Conservation (phyloP, 2,329 filamentous ascomycete species). For the Ophiostoma tasmaniense region DNA sequence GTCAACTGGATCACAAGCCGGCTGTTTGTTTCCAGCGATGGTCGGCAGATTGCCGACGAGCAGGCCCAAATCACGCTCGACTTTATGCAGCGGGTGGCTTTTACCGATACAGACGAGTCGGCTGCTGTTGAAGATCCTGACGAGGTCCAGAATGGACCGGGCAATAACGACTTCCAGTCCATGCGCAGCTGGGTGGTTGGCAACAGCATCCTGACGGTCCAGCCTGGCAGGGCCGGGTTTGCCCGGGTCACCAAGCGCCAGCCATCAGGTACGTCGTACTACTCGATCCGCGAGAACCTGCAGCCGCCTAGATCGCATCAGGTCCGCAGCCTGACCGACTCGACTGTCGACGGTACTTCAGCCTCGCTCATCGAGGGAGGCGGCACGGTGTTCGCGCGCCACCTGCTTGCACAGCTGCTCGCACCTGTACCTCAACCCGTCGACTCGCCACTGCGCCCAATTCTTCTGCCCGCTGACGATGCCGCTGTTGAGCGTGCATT, state of each 20-base stretch:
- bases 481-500: slow-evolving; percentile 58
- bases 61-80: slow-evolving; percentile 91
- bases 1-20: slow-evolving; percentile 87
- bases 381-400: slow-evolving; percentile 50
- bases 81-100: slow-evolving; percentile 84
- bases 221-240: slow-evolving; percentile 59
- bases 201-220: slow-evolving; percentile 64
- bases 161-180: slow-evolving; percentile 56
- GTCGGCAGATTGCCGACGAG: slow-evolving; percentile 70
- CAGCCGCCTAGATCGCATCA: slow-evolving; percentile 51
- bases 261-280: slow-evolving; percentile 57
- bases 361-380: background rate
- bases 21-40: slow-evolving; percentile 69
- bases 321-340: slow-evolving; percentile 1
- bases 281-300: slow-evolving; percentile 52
- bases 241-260: slow-evolving; percentile 64
- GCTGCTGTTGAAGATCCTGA: slow-evolving; percentile 48
- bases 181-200: slow-evolving; percentile 61
- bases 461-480: slow-evolving; percentile 65
- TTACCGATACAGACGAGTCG: slow-evolving; percentile 75
- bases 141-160: slow-evolving; percentile 31
- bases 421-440: slow-evolving; percentile 51
- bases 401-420: slow-evolving; percentile 62
- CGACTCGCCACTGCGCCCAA: slow-evolving; percentile 54
- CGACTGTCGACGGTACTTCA: background rate